Evolutionary conservation across 192 early-diverging fungal species (phyloP), one percentile per base, ranked within the genome.

Genomic region (Podila epigama): DNA sequence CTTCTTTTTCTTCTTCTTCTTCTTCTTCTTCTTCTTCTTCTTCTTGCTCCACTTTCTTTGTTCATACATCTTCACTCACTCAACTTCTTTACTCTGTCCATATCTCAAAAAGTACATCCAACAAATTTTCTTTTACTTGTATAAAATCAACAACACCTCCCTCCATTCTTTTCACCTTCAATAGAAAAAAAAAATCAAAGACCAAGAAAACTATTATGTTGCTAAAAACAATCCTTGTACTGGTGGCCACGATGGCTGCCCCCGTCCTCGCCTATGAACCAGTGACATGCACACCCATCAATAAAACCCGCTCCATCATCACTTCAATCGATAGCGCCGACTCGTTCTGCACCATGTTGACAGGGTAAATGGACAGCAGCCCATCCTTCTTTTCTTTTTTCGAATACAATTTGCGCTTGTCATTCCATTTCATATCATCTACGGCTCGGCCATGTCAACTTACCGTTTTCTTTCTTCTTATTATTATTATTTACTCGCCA

Each of bases 291-390:
- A 34, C 32, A 6, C 22, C n/a, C n/a, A 55, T 32, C 53, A 37
- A 58, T 25, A 37, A n/a, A 15, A 37, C 56, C 56, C 32, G 31
- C 11, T 25, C 22, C 18, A 62, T 50, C 29, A 50, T 51, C 27
- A 22, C 60, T 1, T 62, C 60, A 4, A 36, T 62, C 44, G 41
- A 39, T 28, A 29, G 32, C 13, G 60, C 41, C 3, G 33, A 62
- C 48, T 34, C 48, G 42, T 62, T 48, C 4, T 62, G 60, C 29
- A 62, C 60, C 10, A 50, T 62, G 42, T n/a, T 62, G 60, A 62
- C 60, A 25, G 60, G 60, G n/a, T n/a, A n/a, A n/a, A n/a, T n/a
- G n/a, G n/a, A n/a, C n/a, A n/a, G n/a, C n/a, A n/a, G n/a, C n/a
- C n/a, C n/a, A n/a, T n/a, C n/a, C n/a, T n/a, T n/a, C n/a, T n/a